Evolutionary conservation across 352 stramenopile species (phyloP).

Genomic region (Phytophthora hybrid): DNA sequence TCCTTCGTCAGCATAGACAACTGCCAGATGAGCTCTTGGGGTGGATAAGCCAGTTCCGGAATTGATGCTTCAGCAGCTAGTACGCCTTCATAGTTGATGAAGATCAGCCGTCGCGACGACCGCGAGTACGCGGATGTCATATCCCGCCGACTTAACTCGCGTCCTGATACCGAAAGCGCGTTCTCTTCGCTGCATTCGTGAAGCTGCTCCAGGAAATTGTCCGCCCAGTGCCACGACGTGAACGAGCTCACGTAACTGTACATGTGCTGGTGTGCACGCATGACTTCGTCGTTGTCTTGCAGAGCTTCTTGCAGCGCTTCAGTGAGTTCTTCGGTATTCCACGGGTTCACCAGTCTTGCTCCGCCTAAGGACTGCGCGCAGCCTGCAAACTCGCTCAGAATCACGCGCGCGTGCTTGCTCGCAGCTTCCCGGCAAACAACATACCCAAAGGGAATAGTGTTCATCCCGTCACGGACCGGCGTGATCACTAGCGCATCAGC

Average conservation of each 20-base stretch:
- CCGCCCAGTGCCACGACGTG: conserved; percentile 75
- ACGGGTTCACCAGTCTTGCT: conserved; percentile 88
- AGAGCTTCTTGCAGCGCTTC: conserved; percentile 62
- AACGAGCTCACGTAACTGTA: conserved; percentile 86
- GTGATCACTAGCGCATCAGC: conserved; percentile 88
- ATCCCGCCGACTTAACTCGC: conserved; percentile 82
- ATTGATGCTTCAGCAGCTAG: conserved; percentile 85
- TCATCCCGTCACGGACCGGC: conserved; percentile 92
- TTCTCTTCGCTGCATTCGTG: conserved; percentile 85
- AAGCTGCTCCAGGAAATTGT: conserved; percentile 85
- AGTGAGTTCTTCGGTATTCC: conserved; percentile 83
- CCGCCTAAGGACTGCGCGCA: conserved; percentile 88
- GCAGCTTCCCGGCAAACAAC: conserved; percentile 85
- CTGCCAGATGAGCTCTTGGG: conserved; percentile 85
- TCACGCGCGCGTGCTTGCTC: conserved; percentile 78
- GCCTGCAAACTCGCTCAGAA: conserved; percentile 93
- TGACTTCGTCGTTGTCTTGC: conserved; percentile 71
- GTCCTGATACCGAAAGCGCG: conserved; percentile 64
- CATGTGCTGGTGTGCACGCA: conserved; percentile 83
- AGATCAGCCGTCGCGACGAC: conserved; percentile 73
- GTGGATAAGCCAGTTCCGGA: conserved; percentile 86
- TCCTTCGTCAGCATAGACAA: conserved; percentile 85
- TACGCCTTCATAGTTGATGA: conserved; percentile 93
- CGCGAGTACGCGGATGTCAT: conserved; percentile 88
- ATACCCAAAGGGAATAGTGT: conserved; percentile 92